phyloP scores from a whole-genome alignment of 768 basidiomycete species.

The Lactarius akahatsu region DNA sequence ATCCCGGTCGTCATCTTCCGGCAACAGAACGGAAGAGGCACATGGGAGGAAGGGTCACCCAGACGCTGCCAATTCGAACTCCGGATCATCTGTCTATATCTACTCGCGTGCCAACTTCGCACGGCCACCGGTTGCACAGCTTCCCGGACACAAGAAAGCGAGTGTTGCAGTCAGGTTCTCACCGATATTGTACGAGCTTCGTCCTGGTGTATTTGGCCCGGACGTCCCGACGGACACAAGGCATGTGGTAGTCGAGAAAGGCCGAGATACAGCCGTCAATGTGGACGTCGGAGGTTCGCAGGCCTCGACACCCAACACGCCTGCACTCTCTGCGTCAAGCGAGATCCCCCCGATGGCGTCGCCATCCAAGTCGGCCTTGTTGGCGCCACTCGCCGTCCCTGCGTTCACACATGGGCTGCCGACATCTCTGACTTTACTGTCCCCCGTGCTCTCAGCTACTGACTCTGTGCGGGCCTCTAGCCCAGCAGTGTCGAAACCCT shows the following conservation, averaged over 20 bases:
- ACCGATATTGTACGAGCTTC: constrained; percentile 89
- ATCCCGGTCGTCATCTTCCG: constrained; percentile 33
- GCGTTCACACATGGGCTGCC: constrained; percentile 14
- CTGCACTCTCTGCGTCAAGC: constrained; percentile 22
- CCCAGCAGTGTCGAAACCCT: constrained; percentile 37
- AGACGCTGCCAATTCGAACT: constrained; percentile 39
- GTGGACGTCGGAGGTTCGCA: constrained; percentile 45
- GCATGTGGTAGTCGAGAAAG: constrained; percentile 65
- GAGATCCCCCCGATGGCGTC: constrained; percentile 28
- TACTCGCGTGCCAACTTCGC: constrained; percentile 96
- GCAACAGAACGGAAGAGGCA: constrained; percentile 37
- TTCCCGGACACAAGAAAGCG: constrained; percentile 95
- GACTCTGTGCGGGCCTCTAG: constrained; percentile 39
- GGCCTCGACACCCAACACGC: constrained; percentile 15
- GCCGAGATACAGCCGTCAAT: constrained; percentile 57
- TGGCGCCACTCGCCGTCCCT: constrained; percentile 28
- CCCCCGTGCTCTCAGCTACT: constrained; percentile 56
- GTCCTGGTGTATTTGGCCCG: constrained; percentile 50
- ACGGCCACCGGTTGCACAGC: constrained; percentile 86
- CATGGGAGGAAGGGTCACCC: constrained; percentile 62
- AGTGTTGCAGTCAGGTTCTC: constrained; percentile 94
- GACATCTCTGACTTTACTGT: constrained; percentile 35
- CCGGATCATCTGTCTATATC: constrained; percentile 77
- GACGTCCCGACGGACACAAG: constrained; percentile 44
- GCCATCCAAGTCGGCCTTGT: constrained; percentile 27